Conservation (phyloP, 176 grass and related monocot genomes). For the Cenchrus fungigraminus region DNA sequence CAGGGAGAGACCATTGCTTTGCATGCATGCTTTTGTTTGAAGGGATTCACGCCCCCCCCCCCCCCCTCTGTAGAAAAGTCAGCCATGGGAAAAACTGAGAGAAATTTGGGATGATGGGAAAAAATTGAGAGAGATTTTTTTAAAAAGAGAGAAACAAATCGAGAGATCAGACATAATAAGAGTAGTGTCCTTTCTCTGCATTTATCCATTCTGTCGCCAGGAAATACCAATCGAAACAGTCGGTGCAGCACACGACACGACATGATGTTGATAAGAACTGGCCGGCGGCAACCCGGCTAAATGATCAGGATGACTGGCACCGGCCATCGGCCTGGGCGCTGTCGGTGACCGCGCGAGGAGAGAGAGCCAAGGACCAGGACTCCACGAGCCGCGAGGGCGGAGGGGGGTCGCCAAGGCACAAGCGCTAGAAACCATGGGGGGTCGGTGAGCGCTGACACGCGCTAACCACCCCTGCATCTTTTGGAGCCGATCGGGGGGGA, state of each 20-base stretch:
- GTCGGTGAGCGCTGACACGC: constrained; percentile 35
- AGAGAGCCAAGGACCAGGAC: background rate
- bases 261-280: background rate
- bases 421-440: background rate
- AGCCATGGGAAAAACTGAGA: background rate
- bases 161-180: background rate
- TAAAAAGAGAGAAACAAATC: background rate
- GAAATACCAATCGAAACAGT: background rate
- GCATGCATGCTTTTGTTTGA: constrained; percentile 6
- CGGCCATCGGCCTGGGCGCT: background rate
- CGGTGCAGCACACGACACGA: background rate
- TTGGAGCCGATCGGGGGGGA: background rate
- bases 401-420: background rate
- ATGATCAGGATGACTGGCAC: background rate
- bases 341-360: constrained; percentile 45
- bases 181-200: background rate
- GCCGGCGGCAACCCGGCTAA: background rate
- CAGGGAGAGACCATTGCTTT: background rate
- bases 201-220: background rate
- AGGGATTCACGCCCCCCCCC: background rate
- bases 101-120: no score
- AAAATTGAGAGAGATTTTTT: no score
- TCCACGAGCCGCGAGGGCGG: no score
- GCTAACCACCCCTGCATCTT: background rate
- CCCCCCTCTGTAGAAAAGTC: background rate